Evolutionary conservation across 2,329 filamentous ascomycete genomes (phyloP).

Genomic region (Fusarium nygamai): DNA sequence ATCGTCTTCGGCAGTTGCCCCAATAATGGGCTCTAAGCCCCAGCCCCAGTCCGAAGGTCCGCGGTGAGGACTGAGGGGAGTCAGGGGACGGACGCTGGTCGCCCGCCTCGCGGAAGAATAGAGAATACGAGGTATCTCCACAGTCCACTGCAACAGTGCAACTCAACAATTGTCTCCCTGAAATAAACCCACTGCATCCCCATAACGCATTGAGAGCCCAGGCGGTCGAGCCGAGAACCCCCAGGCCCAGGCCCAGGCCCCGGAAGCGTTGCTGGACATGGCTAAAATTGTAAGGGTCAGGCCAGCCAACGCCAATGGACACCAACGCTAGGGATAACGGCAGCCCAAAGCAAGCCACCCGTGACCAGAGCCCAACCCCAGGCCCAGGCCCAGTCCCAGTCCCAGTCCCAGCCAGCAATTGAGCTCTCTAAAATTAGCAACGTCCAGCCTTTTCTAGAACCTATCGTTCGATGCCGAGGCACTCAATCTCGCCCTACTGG

Average conservation of each 20-base stretch:
- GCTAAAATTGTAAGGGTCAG: constrained; percentile 4
- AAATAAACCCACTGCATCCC: not conserved
- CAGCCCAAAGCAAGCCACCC: not conserved
- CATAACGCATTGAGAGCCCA: not conserved
- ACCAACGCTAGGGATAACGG: constrained; percentile 2
- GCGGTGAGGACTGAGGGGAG: not conserved
- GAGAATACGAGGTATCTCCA: constrained; percentile 13
- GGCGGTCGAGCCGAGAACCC: not conserved
- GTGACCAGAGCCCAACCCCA: not conserved
- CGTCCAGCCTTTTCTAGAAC: constrained; percentile 18
- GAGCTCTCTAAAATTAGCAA: constrained; percentile 8
- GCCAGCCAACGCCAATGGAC: not conserved
- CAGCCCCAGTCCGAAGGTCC: not conserved
- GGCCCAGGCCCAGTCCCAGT: constrained; percentile 4
- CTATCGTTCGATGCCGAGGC: not conserved
- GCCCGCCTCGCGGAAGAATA: not conserved
- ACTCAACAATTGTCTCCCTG: not conserved
- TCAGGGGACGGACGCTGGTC: not conserved
- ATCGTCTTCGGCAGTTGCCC: not conserved
- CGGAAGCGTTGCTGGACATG: not conserved
- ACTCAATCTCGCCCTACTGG: not conserved
- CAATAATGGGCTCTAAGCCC: not conserved
- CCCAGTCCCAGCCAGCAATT: not conserved
- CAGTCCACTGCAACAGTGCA: not conserved
- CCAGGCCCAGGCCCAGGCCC: not conserved